A percentile compares a stretch with the other conserved stretches of the same genome.
phyloP scores from a whole-genome alignment of 495 filamentous ascomycete species.

The Penicillium macrosclerotiorum region DNA sequence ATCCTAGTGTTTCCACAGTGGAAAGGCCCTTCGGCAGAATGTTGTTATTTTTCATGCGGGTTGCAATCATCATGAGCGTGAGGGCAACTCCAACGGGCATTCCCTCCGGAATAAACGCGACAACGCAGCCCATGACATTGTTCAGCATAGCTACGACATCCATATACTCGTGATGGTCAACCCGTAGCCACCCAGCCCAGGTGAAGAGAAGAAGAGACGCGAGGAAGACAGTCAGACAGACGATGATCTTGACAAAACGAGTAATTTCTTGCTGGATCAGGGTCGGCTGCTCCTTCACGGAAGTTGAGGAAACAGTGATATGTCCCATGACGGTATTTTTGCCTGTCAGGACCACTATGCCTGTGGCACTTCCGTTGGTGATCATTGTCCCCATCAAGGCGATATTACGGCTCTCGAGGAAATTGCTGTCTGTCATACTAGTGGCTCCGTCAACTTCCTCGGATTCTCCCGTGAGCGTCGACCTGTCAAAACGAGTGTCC shows the following conservation, averaged over 20 bases:
- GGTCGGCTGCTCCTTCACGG: constrained; percentile 60
- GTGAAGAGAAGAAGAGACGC: constrained; percentile 53
- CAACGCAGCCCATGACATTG: constrained; percentile 62
- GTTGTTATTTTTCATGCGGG: constrained; percentile 62
- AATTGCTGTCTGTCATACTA: constrained; percentile 64
- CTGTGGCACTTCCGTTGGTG: constrained; percentile 61
- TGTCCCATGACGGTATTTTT: constrained; percentile 63
- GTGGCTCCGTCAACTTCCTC: constrained; percentile 58
- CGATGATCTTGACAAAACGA: constrained; percentile 65
- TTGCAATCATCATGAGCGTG: constrained; percentile 58
- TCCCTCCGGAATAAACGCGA: constrained; percentile 73
- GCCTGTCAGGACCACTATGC: constrained; percentile 62
- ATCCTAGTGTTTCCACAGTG: constrained; percentile 70
- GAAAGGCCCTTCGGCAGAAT: constrained; percentile 67
- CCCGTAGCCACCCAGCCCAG: constrained; percentile 65
- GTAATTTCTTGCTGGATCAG: constrained; percentile 66
- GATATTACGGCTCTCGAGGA: constrained; percentile 70
- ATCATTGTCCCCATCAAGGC: constrained; percentile 72
- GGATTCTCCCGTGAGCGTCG: constrained; percentile 69
- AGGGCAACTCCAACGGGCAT: constrained; percentile 66
- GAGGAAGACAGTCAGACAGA: constrained; percentile 52
- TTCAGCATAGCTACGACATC: constrained; percentile 66
- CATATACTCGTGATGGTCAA: constrained; percentile 61
- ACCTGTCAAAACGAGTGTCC: constrained; percentile 69
- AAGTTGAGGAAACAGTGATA: constrained; percentile 64